Base-by-base conservation (phyloP, 768 basidiomycete genomes). In the Tylopilus sp. region DNA sequence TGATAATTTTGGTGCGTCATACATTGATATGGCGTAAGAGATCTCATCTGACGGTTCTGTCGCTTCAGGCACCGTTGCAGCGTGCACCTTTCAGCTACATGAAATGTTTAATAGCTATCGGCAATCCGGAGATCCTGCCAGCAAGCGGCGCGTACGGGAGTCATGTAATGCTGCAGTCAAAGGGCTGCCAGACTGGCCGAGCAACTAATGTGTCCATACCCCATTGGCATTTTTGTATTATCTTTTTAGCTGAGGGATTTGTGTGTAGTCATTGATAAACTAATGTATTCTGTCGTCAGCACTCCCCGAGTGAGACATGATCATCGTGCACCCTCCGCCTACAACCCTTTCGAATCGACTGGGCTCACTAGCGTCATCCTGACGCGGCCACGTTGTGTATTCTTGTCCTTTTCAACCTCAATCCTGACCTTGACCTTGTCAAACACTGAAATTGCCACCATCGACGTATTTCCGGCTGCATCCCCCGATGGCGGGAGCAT, bases 361-460 rank as follows among this genome's bases (percentile, higher is more conserved):
- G 88, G 89, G 45, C 78, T 71, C 11, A 83, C 74, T 25, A 93
- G 75, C 6, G 78, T 80, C 90, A 91, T 91, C 71, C 86, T 91
- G 7, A 95, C 92, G 56, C 84, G 84, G 10, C 91, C 92, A 53
- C 93, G 75, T 63, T 95, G 91, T 17, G 94, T 97, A 57, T 94
- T 95, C 63, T 80, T 87, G 63, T 97, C 95, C 76, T 93, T 97
- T 69, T 95, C 94, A 6, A 98, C 91, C 52, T 85, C 82, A 38
- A 99, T 88, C 57, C 82, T 79, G n/a, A 98, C 95, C 26, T 70
- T 77, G 41, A 98, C 91, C 70, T 94, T 93, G 73, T 97, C 94
- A 64, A 99, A 98, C 21, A 98, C 91, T 0, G 91, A 80, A 40
- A 98, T 83, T 13, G 76, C 78, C 10, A 83, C 80, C 25, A 78